These are phyloP conservation scores for Aspergillus haitiensis DNA, from an alignment of 495 filamentous ascomycete genomes.

Conservation along the genomic window DNA sequence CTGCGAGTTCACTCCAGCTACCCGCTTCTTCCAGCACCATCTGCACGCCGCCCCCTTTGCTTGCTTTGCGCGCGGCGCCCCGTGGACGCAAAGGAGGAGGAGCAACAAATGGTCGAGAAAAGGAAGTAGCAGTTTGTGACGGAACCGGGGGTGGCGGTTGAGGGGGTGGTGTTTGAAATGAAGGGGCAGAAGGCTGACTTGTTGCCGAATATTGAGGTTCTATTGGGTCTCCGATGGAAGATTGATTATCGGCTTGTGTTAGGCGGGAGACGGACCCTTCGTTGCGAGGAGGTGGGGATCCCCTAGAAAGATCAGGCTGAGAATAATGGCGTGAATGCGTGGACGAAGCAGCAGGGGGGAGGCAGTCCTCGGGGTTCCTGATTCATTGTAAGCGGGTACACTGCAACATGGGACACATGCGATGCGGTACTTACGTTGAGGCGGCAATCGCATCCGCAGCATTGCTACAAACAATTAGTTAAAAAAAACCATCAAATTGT, in stretches of 20 bases:
- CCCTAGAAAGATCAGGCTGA: conserved; percentile 36
- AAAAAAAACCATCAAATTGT: not conserved
- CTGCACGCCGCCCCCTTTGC: conserved; percentile 82
- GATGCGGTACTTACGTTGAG: conserved; percentile 29
- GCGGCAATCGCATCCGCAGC: conserved; percentile 46
- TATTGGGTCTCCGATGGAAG: conserved; percentile 32
- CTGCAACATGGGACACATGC: not conserved
- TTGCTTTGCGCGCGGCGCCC: conserved; percentile 57
- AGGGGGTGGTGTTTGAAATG: conserved; percentile 30
- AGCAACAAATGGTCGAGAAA: conserved; percentile 33
- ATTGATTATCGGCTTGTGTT: conserved; percentile 28
- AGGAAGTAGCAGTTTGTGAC: conserved; percentile 10
- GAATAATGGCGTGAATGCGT: conserved; percentile 43
- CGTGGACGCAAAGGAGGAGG: conserved; percentile 28
- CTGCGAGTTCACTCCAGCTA: conserved; percentile 85
- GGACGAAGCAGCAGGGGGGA: conserved; percentile 31
- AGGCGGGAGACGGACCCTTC: conserved; percentile 31
- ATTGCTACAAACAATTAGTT: conserved; percentile 32
- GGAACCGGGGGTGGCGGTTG: conserved; percentile 27
- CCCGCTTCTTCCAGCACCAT: conserved; percentile 86
- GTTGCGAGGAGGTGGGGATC: conserved; percentile 31
- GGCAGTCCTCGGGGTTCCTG: conserved; percentile 47
- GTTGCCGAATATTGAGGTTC: conserved; percentile 33
- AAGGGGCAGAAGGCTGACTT: conserved; percentile 24
- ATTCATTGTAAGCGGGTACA: conserved; percentile 10